Evolutionary conservation across 805 yeast species (phyloP).

Genomic region (Kuraishia capsulata): DNA sequence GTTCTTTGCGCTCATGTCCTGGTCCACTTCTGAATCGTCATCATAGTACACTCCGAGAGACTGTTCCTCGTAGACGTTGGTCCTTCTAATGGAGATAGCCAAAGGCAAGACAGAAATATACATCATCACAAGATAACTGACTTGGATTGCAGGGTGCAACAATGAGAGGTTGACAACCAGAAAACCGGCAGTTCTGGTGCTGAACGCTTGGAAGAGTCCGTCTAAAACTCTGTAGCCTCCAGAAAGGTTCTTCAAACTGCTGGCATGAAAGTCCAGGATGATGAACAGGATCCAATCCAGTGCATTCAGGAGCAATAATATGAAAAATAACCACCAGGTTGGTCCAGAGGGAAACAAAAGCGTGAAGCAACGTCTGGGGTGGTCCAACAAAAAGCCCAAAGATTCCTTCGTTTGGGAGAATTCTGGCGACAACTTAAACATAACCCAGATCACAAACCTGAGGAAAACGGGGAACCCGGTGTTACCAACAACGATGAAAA

Average conservation of each 20-base stretch:
- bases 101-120: conserved; percentile 93
- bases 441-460: conserved; percentile 74
- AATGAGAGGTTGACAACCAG: conserved; percentile 57
- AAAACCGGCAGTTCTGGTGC: conserved; percentile 94
- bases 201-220: conserved; percentile 85
- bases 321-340: conserved; percentile 87
- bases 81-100: conserved; percentile 92
- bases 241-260: conserved; percentile 42
- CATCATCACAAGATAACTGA: conserved; percentile 95
- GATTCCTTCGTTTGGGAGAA: conserved; percentile 63
- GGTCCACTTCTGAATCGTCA: conserved; percentile 24
- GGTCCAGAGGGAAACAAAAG: conserved; percentile 85
- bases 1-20: conserved; percentile 37
- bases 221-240: conserved; percentile 65
- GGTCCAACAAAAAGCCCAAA: conserved; percentile 79
- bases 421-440: conserved; percentile 59
- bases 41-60: conserved; percentile 76
- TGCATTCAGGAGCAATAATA: conserved; percentile 62
- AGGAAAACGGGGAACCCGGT: conserved; percentile 88
- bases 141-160: conserved; percentile 87
- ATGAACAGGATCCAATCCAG: conserved; percentile 77
- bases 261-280: conserved; percentile 58
- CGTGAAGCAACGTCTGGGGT: conserved; percentile 96
- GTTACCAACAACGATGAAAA: conserved; percentile 84
- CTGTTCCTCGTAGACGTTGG: conserved; percentile 97